Evolutionary conservation across 495 filamentous ascomycete genomes (phyloP).

Genomic region (Penicillium bovifimosum): DNA sequence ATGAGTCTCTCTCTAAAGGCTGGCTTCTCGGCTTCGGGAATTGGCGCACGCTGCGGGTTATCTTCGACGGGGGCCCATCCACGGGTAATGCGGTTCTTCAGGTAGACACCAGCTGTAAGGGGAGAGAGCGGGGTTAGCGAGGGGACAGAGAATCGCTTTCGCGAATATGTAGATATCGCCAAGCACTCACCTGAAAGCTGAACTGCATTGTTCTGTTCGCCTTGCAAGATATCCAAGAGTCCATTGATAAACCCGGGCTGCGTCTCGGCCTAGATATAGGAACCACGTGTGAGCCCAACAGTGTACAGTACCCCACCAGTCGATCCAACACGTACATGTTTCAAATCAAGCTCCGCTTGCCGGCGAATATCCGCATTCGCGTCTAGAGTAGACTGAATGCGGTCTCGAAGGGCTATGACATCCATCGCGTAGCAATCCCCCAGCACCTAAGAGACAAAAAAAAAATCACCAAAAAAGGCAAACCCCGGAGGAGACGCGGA

Average conservation of each 20-base stretch:
- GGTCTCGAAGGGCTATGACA: constrained; percentile 75
- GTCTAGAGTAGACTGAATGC: constrained; percentile 82
- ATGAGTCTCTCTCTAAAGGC: constrained; percentile 80
- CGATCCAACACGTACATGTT: constrained; percentile 63
- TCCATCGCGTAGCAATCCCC: constrained; percentile 63
- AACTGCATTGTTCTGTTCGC: constrained; percentile 75
- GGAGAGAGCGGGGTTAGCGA: constrained; percentile 15
- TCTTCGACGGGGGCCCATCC: constrained; percentile 82
- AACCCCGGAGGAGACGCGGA: constrained; percentile 14
- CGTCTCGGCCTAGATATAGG: constrained; percentile 69
- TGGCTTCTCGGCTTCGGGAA: constrained; percentile 85
- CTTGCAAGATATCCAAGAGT: constrained; percentile 82
- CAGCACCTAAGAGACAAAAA: constrained; percentile 26
- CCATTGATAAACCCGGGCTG: constrained; percentile 86
- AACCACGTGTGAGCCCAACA: constrained; percentile 15
- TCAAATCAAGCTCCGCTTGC: constrained; percentile 86
- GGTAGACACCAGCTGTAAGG: constrained; percentile 80
- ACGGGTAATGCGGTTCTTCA: constrained; percentile 92
- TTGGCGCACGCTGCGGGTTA: constrained; percentile 51
- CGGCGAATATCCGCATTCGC: constrained; percentile 77
- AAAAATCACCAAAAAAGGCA: constrained; percentile 14
- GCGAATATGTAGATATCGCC: background rate
- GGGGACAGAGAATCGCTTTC: background rate
- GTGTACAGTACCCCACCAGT: constrained; percentile 12
- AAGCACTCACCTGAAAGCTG: constrained; percentile 72